A percentile compares a stretch with the other conserved stretches of the same genome.
These are phyloP conservation scores for Triadica sebifera DNA, from an alignment of 345 rosid genomes.

Conservation along the genomic window DNA sequence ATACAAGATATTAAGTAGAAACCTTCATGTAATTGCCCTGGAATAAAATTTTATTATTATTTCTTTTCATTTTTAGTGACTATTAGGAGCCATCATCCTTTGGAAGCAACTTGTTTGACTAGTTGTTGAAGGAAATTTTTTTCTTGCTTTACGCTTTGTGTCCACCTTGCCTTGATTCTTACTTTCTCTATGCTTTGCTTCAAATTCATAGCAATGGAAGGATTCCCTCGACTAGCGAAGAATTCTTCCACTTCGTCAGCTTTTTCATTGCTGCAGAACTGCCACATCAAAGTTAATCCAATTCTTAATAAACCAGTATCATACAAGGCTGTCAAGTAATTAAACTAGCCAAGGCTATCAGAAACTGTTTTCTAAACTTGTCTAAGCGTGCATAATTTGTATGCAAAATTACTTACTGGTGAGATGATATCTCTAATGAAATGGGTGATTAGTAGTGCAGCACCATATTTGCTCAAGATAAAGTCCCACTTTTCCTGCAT, in stretches of 20 bases:
- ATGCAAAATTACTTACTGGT: conserved; percentile 28
- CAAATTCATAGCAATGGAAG: conserved; percentile 35
- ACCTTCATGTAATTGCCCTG: too few relatives aligned
- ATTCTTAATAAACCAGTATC: too few relatives aligned
- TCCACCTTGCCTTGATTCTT: conserved; percentile 48
- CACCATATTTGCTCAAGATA: conserved; percentile 33
- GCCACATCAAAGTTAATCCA: neutral
- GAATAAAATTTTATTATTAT: too few relatives aligned
- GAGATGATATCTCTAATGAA: conserved; percentile 29
- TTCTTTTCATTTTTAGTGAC: too few relatives aligned
- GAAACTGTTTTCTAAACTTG: neutral
- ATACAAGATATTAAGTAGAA: too few relatives aligned
- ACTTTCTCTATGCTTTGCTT: conserved; percentile 45
- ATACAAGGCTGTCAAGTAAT: neutral
- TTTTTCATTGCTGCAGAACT: conserved; percentile 43
- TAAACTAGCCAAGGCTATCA: neutral
- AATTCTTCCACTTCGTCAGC: conserved; percentile 45
- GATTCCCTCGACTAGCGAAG: conserved; percentile 15
- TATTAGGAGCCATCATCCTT: neutral
- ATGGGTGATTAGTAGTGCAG: conserved; percentile 26
- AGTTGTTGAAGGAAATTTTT: conserved; percentile 22
- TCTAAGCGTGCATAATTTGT: neutral
- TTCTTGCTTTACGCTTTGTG: conserved; percentile 40
- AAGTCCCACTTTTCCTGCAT: conserved; percentile 48
- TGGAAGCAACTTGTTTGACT: conserved; percentile 26